Evolutionary conservation across 208 protist genomes (phyloP).

Genomic region (Strigomonas galati): DNA sequence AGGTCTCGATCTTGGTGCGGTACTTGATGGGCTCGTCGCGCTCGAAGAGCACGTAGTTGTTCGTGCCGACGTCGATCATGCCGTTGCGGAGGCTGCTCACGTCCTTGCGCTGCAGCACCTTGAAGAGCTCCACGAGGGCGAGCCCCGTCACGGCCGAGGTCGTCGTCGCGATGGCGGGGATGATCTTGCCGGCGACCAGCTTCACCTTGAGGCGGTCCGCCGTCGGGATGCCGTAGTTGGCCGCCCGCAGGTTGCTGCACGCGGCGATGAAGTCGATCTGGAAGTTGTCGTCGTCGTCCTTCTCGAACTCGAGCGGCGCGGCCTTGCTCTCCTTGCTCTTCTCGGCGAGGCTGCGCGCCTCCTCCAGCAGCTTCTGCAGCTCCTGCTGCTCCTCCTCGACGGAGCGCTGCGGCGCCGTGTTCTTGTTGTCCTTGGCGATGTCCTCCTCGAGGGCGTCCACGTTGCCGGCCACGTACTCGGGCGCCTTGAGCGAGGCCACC

Average conservation of each 20-base stretch:
- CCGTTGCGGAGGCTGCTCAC: constrained; percentile 75
- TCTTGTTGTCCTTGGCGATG: constrained; percentile 31
- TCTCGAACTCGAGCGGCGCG: constrained; percentile 91
- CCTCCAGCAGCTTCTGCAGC: constrained; percentile 39
- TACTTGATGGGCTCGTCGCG: constrained; percentile 72
- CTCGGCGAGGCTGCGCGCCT: constrained; percentile 33
- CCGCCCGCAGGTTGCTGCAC: constrained; percentile 90
- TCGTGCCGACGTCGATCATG: constrained; percentile 87
- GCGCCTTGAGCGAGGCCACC: constrained; percentile 25
- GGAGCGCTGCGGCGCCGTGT: constrained; percentile 13
- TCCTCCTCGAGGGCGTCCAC: constrained; percentile 85
- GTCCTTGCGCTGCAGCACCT: constrained; percentile 89
- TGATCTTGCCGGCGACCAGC: constrained; percentile 98
- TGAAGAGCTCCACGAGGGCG: constrained; percentile 98
- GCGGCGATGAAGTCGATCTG: constrained; percentile 96
- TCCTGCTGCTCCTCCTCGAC: constrained; percentile 50
- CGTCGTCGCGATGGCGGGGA: constrained; percentile 99
- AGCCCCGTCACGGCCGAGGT: constrained; percentile 98
- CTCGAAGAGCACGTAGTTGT: constrained; percentile 89
- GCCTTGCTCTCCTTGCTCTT: constrained; percentile 46
- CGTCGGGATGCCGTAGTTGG: constrained; percentile 91
- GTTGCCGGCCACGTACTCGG: constrained; percentile 39
- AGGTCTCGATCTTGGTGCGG: constrained; percentile 61
- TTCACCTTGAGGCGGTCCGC: constrained; percentile 89
- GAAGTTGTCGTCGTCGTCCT: constrained; percentile 95